Evolutionary conservation across 768 basidiomycete genomes (phyloP), one percentile per base, ranked within the genome.

Genomic region (Panus rudis): DNA sequence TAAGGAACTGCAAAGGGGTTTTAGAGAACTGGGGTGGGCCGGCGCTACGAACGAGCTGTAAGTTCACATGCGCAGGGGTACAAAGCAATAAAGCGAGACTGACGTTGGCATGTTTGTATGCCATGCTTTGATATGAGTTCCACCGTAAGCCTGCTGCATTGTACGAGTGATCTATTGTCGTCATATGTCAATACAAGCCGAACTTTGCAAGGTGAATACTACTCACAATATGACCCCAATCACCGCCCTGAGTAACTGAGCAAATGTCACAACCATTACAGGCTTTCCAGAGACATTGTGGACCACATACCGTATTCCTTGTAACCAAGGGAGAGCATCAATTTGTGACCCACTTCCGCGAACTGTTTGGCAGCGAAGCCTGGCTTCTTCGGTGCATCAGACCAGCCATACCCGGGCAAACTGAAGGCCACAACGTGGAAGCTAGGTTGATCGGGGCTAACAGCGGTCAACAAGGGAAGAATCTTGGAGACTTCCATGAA

Each of bases 371-470:
- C 25, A 7, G 49, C 52, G 47, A 81, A 82, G 0, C 78, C 78
- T 45, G 66, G 66, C 53, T 72, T 72, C 38, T 56, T 73, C 0
- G 76, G 71, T 0, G 70, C 75, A 32, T 77, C 69, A 0, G 80
- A 81, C 57, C 80, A 82, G 0, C 77, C 80, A 56, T 61, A 83
- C 0, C 77, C 78, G 7, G 79, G 81, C 13, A 82, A 51, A 50
- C 79, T 74, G 26, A 71, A 48, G 0, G 73, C 74, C 0, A 84
- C 76, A 17, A 84, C 76, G 48, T 82, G 77, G 55, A 84, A 83
- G 39, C 69, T 74, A 2, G 79, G 79, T 4, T 73, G 64, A 0
- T 66, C 59, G 2, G 62, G 42, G 1, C 67, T 64, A 0, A 60
- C 57, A 17, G 64, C 57, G 0, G 70, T 64, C 46, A 84, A 59